Percentiles rank a stretch among this genome's conserved stretches.
phyloP scores from a whole-genome alignment of 176 grass and related monocot species.

The Zea luxurians region DNA sequence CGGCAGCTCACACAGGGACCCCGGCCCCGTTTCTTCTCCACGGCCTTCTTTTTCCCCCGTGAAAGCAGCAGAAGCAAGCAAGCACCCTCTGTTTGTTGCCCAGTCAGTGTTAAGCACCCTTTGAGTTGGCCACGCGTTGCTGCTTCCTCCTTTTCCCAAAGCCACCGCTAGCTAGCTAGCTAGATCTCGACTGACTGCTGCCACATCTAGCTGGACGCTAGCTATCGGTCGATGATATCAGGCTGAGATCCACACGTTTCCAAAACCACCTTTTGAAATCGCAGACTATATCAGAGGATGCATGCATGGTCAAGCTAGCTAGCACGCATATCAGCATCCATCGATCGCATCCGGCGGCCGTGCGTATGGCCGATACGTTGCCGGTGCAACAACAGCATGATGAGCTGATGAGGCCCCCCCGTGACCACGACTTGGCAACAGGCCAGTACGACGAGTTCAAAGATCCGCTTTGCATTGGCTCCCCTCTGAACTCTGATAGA shows the following conservation, averaged over 20 bases:
- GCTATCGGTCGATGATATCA: slow-evolving; percentile 27
- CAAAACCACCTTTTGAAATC: slow-evolving; percentile 24
- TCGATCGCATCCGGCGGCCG: no score
- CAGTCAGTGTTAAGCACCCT: slow-evolving; percentile 46
- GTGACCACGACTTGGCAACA: slow-evolving; percentile 42
- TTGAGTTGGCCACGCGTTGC: slow-evolving; percentile 38
- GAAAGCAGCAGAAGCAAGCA: slow-evolving; percentile 42
- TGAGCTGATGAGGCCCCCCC: background rate
- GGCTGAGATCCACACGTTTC: slow-evolving; percentile 42
- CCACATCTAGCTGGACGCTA: background rate
- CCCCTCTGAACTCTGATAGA: background rate
- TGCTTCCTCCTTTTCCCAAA: slow-evolving; percentile 8
- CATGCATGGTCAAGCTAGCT: no score
- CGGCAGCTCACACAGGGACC: slow-evolving; percentile 19
- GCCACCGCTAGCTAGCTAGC: slow-evolving; percentile 3
- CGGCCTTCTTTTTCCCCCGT: background rate
- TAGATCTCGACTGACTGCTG: slow-evolving; percentile 19
- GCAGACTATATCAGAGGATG: background rate
- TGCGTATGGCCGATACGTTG: slow-evolving; percentile 9
- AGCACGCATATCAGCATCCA: background rate
- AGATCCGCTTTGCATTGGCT: slow-evolving; percentile 36
- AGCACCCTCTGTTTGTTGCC: slow-evolving; percentile 42
- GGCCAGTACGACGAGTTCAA: slow-evolving; percentile 30
- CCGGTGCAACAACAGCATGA: slow-evolving; percentile 1
- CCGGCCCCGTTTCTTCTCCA: background rate